Base-by-base conservation (phyloP, 169 alveolate species). In the Plasmodium cynomolgi region DNA sequence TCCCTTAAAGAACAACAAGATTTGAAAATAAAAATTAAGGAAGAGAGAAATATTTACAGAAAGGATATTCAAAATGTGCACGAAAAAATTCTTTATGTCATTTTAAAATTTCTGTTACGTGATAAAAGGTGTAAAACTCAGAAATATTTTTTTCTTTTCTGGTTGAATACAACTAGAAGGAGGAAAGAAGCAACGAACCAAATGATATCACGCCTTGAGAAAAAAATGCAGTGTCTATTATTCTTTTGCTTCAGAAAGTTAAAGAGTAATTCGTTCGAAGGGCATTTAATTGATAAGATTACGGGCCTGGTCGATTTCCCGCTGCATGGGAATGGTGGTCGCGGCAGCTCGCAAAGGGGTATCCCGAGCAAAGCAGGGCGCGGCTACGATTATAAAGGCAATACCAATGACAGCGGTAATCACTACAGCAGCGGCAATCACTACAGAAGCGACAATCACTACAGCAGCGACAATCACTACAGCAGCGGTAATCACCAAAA, bases 31-130 rank as follows among this genome's bases (percentile, higher is more conserved):
- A 86, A 86, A 77, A 54, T 86, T 75, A 86, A 86, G 29, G 93
- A 86, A 54, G 93, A 86, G 33, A 58, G 93, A 86, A 86, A 86
- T 86, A 50, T 86, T 15, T 86, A 50, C 41, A 86, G 85, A 86
- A 86, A 86, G 37, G 93, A 86, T 47, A 47, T 86, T 39, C 54
- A 86, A 56, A 47, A 75, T 54, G 81, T 86, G 41, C 29, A 86
- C 39, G 81, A 75, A 13, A 56, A 86, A 77, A 23, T 86, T n/a
- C 77, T 75, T 3, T 75, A 86, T 71, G 62, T 86, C 44, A 86
- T 86, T 77, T 77, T 58, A 54, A 86, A 86, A 39, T 47, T 86
- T 77, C 26, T 86, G 44, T 47, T 86, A 17, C 20, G 79, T 3
- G 73, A 86, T 79, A 86, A 86, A 77, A 86, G 68, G n/a, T 54